Evolutionary conservation across 805 yeast species (phyloP), one percentile per base, ranked within the genome.

Genomic region (Scheffersomyces coipomensis): DNA sequence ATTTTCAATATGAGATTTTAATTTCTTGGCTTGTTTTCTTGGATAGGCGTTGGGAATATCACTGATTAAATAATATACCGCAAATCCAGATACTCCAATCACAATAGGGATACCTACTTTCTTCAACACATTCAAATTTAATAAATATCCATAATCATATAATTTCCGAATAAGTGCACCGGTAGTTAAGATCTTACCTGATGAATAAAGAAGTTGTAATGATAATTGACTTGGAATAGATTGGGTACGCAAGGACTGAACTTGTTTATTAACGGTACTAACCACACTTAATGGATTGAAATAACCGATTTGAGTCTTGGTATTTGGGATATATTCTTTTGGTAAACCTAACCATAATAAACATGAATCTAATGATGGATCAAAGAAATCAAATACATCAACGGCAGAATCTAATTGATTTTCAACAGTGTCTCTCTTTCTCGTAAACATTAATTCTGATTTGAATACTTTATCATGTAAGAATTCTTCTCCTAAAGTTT

Each of bases 31-130:
- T 42, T 88, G 75, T 42, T 89, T 89, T 48, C 88, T 71, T 15
- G 96, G 95, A 51, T 88, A 79, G 0, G 97, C 96, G 51, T 84
- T 78, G 2, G 97, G 97, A 11, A 95, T 79, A 59, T 93, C 98
- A 43, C 73, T 70, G 15, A 88, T 66, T 41, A 89, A 57, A 52
- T 86, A 88, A 29, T 79, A 78, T 0, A 76, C 64, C 0, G 84
- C 71, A 11, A 79, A 67, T 1, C 79, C 73, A 4, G 78, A 64
- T 1, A 75, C 73, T 7, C 79, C 70, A 2, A 80, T 47, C 1
- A 74, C 42, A 0, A 79, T 34, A 0, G 95, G 90, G 0, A 76
- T 57, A 0, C 76, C 71, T n/a, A 83, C 56, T 32, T 68, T 70
- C 41, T 64, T 71, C 19, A 79, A 40, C 46, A 59, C 68, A 45